Base-by-base conservation (phyloP, 2,329 filamentous ascomycete genomes). In the Paracoccidioides brasiliensis region DNA sequence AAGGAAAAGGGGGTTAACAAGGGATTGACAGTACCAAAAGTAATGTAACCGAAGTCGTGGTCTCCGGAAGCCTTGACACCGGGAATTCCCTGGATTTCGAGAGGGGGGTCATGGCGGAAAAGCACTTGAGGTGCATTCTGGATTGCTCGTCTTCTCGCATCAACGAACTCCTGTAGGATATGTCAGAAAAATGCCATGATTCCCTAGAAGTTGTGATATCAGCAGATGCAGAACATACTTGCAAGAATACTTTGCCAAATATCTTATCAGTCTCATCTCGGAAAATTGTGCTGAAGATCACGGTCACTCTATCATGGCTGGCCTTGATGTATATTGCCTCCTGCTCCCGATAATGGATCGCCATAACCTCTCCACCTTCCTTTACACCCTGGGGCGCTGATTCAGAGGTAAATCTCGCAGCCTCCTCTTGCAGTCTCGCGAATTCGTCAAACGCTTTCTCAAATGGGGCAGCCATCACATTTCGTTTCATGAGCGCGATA, bases 261-360 rank as follows among this genome's bases (percentile, higher is more conserved):
- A 99, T 88, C 59, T 91, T 80, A 69, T 98, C 93, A 55, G 94
- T 98, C 75, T 98, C 94, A 69, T 99, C 94, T 56, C 89, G 81
- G 79, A 99, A 99, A 53, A 97, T 82, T 44, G 93, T 98, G 74
- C 90, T 95, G 79, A 98, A 98, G 67, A 98, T 98, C 66, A 98
- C 90, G 0, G 94, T 98, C 53, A 99, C 93, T 66, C 93, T 84
- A 70, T 99, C 93, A 75, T 94, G 87, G 71, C 88, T 94, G 59
- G 93, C 91, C 76, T 98, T 97, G 76, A 98, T 86, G 72, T 95
- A 98, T 68, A 99, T 97, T 53, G 93, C 90, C 72, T 99, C 93
- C 76, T 97, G 90, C 67, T 99, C 94, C 56, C 93, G 87, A 76
- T 99, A 98, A 72, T 97, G 91, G 64, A 99, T 95, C 2, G 91